phyloP scores from a whole-genome alignment of 306 rosid species.

The Elaeagnus macrophylla region DNA sequence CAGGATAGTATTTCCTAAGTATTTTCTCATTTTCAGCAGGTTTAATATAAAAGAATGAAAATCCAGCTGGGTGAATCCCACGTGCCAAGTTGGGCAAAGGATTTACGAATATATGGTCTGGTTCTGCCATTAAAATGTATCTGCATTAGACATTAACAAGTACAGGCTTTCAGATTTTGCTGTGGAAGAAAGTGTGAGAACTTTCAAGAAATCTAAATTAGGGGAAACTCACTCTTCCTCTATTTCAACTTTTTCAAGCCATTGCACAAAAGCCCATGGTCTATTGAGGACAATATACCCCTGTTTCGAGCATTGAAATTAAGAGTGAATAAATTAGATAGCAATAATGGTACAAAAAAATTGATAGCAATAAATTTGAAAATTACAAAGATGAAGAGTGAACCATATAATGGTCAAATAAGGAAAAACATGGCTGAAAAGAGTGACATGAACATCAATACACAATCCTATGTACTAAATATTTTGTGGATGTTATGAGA shows the following conservation, averaged over 20 bases:
- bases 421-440: slow-evolving; percentile 2
- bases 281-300: slow-evolving; percentile 86
- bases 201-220: slow-evolving; percentile 1
- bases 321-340: background rate
- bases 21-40: slow-evolving; percentile 59
- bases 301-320: slow-evolving; percentile 31
- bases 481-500: too few relatives aligned
- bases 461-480: background rate
- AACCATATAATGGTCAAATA: background rate
- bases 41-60: slow-evolving; percentile 75
- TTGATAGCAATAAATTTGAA: background rate
- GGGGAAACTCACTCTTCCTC: slow-evolving; percentile 61
- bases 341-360: background rate
- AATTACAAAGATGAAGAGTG: background rate
- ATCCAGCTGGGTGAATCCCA: slow-evolving; percentile 57
- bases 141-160: slow-evolving; percentile 51
- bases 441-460: slow-evolving; percentile 8
- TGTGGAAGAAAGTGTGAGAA: slow-evolving; percentile 4
- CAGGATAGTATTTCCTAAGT: slow-evolving; percentile 66
- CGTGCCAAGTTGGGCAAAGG: slow-evolving; percentile 80
- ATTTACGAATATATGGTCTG: slow-evolving; percentile 72
- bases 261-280: slow-evolving; percentile 98
- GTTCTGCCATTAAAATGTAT: slow-evolving; percentile 95
- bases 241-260: slow-evolving; percentile 83
- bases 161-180: slow-evolving; percentile 24